A percentile compares a stretch with the other conserved stretches of the same genome.
Evolutionary conservation across 202 grass and related monocot species (phyloP).

Genomic region (Dendrocalamus latiflorus): DNA sequence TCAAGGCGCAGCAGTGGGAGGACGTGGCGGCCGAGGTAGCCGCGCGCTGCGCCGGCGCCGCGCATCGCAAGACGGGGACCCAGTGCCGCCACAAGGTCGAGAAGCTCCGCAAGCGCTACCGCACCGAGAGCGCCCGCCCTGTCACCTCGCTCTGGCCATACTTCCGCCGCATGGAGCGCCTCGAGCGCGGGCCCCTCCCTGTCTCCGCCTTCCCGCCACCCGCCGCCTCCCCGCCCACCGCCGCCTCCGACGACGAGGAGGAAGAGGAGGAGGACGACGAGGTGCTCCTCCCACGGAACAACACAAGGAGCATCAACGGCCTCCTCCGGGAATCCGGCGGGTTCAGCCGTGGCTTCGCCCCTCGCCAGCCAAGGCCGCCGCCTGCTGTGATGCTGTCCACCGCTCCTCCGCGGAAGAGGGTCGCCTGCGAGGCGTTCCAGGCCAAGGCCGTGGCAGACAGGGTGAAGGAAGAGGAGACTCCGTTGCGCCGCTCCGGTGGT

Average conservation of each 20-base stretch:
- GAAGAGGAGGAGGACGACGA: slow-evolving; percentile 2
- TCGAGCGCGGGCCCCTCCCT: slow-evolving; percentile 63
- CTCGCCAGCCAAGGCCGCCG: too few species aligned
- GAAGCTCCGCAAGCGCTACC: slow-evolving; percentile 96
- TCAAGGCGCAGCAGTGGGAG: slow-evolving; percentile 98
- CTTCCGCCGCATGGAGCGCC: slow-evolving; percentile 71
- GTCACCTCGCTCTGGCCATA: slow-evolving; percentile 74
- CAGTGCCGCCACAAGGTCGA: slow-evolving; percentile 99
- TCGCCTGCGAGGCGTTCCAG: too few species aligned
- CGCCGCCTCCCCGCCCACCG: too few species aligned
- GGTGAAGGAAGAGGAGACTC: too few species aligned
- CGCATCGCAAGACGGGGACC: slow-evolving; percentile 68
- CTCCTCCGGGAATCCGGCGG: slow-evolving; percentile 57
- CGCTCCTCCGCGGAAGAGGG: too few species aligned
- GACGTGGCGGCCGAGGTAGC: slow-evolving; percentile 59
- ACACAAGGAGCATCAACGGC: slow-evolving; percentile 67
- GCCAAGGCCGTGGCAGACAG: too few species aligned
- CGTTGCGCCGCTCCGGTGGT: too few species aligned
- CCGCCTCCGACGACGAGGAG: slow-evolving; percentile 39
- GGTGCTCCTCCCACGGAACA: slow-evolving; percentile 25
- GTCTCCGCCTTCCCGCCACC: slow-evolving; percentile 23
- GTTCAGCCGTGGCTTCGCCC: too few species aligned
- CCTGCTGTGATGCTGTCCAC: too few species aligned
- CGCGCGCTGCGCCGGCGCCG: slow-evolving; percentile 39
- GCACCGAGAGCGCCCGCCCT: slow-evolving; percentile 55